These are phyloP conservation scores for Truncatella angustata DNA, from an alignment of 2,329 filamentous ascomycete genomes.

Conservation along the genomic window DNA sequence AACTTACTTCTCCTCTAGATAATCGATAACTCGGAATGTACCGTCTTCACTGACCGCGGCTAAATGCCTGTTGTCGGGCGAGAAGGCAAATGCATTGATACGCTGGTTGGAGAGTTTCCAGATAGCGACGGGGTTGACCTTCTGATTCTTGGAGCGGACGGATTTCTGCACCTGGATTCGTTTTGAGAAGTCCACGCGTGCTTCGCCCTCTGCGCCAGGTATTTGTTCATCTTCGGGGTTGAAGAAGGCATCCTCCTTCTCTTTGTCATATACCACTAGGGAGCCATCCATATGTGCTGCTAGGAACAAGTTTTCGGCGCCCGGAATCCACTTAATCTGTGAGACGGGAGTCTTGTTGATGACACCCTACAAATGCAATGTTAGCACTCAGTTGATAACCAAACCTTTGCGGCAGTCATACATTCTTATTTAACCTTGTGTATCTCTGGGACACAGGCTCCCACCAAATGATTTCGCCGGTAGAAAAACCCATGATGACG, in stretches of 20 bases:
- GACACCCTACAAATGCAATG: conserved; percentile 58
- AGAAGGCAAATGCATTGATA: conserved; percentile 90
- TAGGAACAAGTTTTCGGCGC: conserved; percentile 89
- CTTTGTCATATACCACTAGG: conserved; percentile 92
- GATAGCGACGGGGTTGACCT: conserved; percentile 83
- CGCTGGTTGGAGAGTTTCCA: conserved; percentile 93
- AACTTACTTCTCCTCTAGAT: conserved; percentile 79
- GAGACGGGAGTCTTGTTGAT: conserved; percentile 85
- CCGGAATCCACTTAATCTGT: conserved; percentile 89
- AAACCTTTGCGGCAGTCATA: conserved; percentile 35
- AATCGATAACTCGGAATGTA: conserved; percentile 85
- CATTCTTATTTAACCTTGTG: conserved; percentile 92
- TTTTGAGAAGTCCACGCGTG: conserved; percentile 37
- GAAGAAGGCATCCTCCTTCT: conserved; percentile 68
- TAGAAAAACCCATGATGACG: conserved; percentile 92
- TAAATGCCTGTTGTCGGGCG: conserved; percentile 81
- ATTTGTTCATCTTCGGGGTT: conserved; percentile 30
- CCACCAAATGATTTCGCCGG: conserved; percentile 97
- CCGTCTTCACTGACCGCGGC: conserved; percentile 93
- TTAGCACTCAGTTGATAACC: too few species aligned
- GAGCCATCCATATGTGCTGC: conserved; percentile 90
- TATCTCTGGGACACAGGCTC: conserved; percentile 97
- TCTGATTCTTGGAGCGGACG: conserved; percentile 90
- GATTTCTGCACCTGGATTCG: conserved; percentile 80
- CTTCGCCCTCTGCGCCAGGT: conserved; percentile 30